Conservation (phyloP, 1,284 basidiomycete species). For the Moesziomyces parantarcticus region DNA sequence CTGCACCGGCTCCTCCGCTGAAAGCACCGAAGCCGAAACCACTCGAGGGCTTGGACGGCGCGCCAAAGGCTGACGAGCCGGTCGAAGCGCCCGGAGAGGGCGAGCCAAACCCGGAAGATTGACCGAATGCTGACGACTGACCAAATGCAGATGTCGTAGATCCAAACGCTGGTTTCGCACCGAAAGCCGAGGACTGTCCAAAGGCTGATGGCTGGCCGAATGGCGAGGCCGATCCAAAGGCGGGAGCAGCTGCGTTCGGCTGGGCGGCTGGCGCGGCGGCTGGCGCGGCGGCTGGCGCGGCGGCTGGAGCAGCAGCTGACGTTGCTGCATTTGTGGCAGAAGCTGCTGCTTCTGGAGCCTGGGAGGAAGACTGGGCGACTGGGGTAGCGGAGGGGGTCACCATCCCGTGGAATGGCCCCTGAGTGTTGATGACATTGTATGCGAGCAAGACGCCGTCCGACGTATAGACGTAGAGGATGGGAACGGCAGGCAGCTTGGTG, state of each 20-base stretch:
- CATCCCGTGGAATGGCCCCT: conserved; percentile 70
- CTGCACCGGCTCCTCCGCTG: conserved; percentile 30
- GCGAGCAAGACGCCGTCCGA: conserved; percentile 82
- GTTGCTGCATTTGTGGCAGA: background rate
- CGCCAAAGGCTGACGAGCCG: conserved; percentile 32
- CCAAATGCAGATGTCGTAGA: conserved; percentile 39
- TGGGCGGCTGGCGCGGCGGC: conserved; percentile 12
- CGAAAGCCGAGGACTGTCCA: conserved; percentile 31
- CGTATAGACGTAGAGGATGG: conserved; percentile 80
- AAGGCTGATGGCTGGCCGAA: conserved; percentile 39
- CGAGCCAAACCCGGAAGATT: conserved; percentile 39
- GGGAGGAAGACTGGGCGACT: background rate
- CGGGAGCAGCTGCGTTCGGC: conserved; percentile 11
- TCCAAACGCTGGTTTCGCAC: conserved; percentile 46
- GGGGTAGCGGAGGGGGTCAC: conserved; percentile 16
- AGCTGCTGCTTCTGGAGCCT: conserved; percentile 1
- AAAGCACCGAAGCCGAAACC: conserved; percentile 50
- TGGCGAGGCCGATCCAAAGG: conserved; percentile 27
- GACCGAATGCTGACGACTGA: conserved; percentile 36
- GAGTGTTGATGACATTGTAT: conserved; percentile 78
- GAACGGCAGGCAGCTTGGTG: conserved; percentile 70
- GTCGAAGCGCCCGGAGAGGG: conserved; percentile 9
- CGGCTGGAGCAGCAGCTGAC: conserved; percentile 9
- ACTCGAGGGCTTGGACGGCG: conserved; percentile 26
- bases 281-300: conserved; percentile 11